A percentile compares a stretch with the other conserved stretches of the same genome.
phyloP scores from a whole-genome alignment of 805 yeast species.

The Yarrowia hollandica region DNA sequence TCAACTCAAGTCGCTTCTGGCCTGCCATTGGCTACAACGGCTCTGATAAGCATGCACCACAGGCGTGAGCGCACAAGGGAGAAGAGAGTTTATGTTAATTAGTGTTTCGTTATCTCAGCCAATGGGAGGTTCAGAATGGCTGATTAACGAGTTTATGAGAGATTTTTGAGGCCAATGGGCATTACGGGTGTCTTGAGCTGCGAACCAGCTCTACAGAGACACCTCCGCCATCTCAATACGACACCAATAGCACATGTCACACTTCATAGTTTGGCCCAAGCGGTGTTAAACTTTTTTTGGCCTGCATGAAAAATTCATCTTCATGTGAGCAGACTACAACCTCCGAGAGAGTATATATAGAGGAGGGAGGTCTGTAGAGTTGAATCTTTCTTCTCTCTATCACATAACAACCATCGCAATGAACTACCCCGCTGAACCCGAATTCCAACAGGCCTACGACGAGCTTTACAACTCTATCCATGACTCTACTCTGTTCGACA shows the following conservation, averaged over 20 bases:
- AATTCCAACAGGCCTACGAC: conserved; percentile 97
- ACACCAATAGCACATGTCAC: conserved; percentile 6
- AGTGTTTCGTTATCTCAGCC: conserved; percentile 29
- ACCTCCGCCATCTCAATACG: neutral
- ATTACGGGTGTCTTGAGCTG: too few species aligned
- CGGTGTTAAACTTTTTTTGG: neutral
- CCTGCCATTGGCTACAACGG: conserved; percentile 24
- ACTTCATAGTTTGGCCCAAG: neutral
- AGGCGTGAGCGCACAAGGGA: conserved; percentile 25
- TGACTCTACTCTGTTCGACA: conserved; percentile 85
- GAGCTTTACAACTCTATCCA: conserved; percentile 86
- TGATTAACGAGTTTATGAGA: neutral
- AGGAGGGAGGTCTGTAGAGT: conserved; percentile 6
- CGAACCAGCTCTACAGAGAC: neutral
- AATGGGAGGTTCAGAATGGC: conserved; percentile 13
- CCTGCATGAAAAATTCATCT: conserved; percentile 24
- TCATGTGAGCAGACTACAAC: conserved; percentile 26
- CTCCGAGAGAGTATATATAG: conserved; percentile 22
- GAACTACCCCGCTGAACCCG: conserved; percentile 93
- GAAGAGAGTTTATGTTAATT: neutral
- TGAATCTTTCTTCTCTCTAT: neutral
- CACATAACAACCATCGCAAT: conserved; percentile 42
- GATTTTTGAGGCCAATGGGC: neutral
- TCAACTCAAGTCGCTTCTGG: neutral
- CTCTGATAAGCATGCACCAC: conserved; percentile 27